A percentile compares a stretch with the other conserved stretches of the same genome.
Conservation (phyloP, 2,329 filamentous ascomycete species). For the Fonsecaea erecta region DNA sequence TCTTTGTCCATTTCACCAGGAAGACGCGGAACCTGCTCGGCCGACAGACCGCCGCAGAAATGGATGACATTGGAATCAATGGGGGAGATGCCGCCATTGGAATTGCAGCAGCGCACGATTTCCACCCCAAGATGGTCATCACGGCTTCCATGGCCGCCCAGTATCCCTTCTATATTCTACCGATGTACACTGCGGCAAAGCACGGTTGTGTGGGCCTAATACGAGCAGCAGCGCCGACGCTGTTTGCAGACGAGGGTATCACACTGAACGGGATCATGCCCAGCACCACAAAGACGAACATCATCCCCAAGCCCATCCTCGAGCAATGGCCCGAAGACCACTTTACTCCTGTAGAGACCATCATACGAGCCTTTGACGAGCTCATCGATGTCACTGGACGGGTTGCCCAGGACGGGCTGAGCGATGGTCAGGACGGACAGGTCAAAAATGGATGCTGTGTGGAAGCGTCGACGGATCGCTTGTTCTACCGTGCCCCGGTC, state of each 20-base stretch:
- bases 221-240: constrained; percentile 27
- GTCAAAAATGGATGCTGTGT: constrained; percentile 14
- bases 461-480: not conserved
- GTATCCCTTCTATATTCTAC: constrained; percentile 42
- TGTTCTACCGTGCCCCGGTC: constrained; percentile 16
- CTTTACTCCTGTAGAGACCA: constrained; percentile 45
- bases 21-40: constrained; percentile 27
- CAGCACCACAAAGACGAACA: constrained; percentile 41
- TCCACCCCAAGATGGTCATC: constrained; percentile 45
- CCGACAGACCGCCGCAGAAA: not conserved
- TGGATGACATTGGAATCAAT: not conserved
- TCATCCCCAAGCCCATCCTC: constrained; percentile 39
- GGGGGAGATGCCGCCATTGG: not conserved
- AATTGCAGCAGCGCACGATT: constrained; percentile 4
- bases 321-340: constrained; percentile 41
- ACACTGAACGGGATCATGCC: constrained; percentile 45
- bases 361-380: constrained; percentile 42
- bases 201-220: constrained; percentile 57
- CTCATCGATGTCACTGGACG: constrained; percentile 35
- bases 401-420: constrained; percentile 3
- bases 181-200: constrained; percentile 58
- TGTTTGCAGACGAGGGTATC: constrained; percentile 40
- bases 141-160: constrained; percentile 53
- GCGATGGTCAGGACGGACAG: constrained; percentile 38
- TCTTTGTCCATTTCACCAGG: constrained; percentile 45